Percentiles rank a stretch among this genome's conserved stretches.
These are phyloP conservation scores for Chrysosporium keratinophilum DNA, from an alignment of 2,329 filamentous ascomycete genomes.

Conservation along the genomic window DNA sequence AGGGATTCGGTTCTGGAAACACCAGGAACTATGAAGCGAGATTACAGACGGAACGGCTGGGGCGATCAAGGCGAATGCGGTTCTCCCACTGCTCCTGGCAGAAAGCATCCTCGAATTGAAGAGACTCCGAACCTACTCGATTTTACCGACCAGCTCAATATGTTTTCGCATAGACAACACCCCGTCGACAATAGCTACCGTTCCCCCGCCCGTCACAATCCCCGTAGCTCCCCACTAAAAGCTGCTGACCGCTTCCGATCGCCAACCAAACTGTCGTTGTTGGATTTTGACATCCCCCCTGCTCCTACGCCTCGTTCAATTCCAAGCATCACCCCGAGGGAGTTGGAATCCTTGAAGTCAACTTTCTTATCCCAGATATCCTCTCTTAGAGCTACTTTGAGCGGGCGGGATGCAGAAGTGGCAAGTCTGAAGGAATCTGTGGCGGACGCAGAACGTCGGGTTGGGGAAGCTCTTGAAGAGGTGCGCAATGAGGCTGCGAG, in stretches of 20 bases:
- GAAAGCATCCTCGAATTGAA: constrained; percentile 36
- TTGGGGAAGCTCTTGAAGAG: constrained; percentile 74
- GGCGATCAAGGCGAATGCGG: constrained; percentile 28
- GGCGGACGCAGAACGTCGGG: constrained; percentile 80
- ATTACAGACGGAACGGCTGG: constrained; percentile 21
- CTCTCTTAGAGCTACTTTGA: constrained; percentile 81
- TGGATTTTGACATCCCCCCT: constrained; percentile 90
- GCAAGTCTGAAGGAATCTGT: constrained; percentile 77
- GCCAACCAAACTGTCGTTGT: constrained; percentile 53
- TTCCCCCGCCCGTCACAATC: constrained; percentile 29
- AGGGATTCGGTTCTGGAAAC: constrained; percentile 28
- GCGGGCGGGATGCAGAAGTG: constrained; percentile 87
- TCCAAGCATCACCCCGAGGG: constrained; percentile 79
- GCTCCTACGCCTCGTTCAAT: constrained; percentile 85
- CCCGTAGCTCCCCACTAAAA: constrained; percentile 35
- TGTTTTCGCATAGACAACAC: constrained; percentile 31
- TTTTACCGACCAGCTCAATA: constrained; percentile 69
- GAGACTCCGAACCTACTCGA: constrained; percentile 74
- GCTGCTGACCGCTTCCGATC: constrained; percentile 28
- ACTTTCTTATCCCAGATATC: constrained; percentile 86
- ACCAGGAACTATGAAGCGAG: constrained; percentile 40
- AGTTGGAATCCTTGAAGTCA: constrained; percentile 87
- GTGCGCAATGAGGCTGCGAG: constrained; percentile 64
- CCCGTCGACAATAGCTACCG: constrained; percentile 31
- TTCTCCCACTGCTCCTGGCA: constrained; percentile 42